Evolutionary conservation across 2,329 filamentous ascomycete species (phyloP), one percentile per base, ranked within the genome.

Genomic region (Alternaria arborescens): DNA sequence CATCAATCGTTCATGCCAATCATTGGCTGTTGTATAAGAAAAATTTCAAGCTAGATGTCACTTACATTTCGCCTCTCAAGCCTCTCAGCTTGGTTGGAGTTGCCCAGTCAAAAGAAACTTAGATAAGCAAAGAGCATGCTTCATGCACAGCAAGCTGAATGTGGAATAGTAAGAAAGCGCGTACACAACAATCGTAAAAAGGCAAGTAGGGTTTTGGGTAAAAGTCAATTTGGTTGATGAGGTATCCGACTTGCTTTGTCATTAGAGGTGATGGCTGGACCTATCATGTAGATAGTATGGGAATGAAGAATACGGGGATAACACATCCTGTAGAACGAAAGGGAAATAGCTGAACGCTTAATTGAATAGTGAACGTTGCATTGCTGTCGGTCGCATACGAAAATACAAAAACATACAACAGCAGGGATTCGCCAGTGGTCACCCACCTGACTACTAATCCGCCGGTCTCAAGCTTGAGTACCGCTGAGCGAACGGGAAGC

Each of bases 371-470:
- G 3, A 14, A 0, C 1, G 24, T 24, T 50, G 8, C 24, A 44
- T 44, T n/a, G 16, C 42, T 28, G 22, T 44, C 10, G 24, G 14
- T 54, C 5, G 36, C n/a, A 16, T 5, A 26, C 46, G 50, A 60
- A 60, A 57, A 60, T 16, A 3, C 46, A 40, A 20, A 24, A 55
- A 58, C 60, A 65, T 62, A 62, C 53, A 59, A 60, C 53, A 62
- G 55, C 56, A 48, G 50, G 50, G 44, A 42, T 60, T 62, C 52
- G 36, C 56, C 24, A 38, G 46, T 55, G 55, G 50, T 62, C 44
- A 62, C 55, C 60, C 34, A 62, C 40, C 53, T 22, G 46, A 57
- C 34, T 64, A 64, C 59, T 64, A 43, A 28, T 54, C 43, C 26
- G 41, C 51, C 55, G 46, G 41, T 63, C 24, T 32, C 36, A 44